Percentiles rank a stretch among this genome's conserved stretches.
phyloP scores from a whole-genome alignment of 768 basidiomycete genomes.

The Boletus huronensis region DNA sequence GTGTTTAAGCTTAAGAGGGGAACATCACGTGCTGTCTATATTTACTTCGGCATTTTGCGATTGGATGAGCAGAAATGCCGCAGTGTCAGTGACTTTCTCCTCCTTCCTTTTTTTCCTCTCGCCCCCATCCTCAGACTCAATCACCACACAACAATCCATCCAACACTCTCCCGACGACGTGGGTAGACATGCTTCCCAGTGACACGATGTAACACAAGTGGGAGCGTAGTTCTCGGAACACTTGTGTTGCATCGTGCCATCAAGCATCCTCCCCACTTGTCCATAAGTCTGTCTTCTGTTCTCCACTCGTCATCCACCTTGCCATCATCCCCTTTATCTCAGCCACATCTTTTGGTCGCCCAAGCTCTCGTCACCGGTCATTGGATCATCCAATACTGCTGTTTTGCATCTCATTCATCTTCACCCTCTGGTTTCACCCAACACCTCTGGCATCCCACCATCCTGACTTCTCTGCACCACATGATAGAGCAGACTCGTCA shows the following conservation, averaged over 20 bases:
- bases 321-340: too few relatives aligned
- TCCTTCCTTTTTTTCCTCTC: background rate
- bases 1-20: too few relatives aligned
- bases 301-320: background rate
- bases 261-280: background rate
- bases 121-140: background rate
- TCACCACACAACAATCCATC: background rate
- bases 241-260: slow-evolving; percentile 29
- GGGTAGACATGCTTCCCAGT: background rate
- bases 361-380: background rate
- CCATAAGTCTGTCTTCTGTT: background rate
- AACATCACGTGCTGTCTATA: slow-evolving; percentile 13
- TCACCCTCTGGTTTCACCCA: background rate
- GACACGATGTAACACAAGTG: slow-evolving; percentile 31
- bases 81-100: slow-evolving; percentile 16
- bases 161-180: background rate
- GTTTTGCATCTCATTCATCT: background rate
- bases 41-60: slow-evolving; percentile 28
- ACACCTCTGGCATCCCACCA: background rate
- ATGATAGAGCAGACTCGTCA: background rate
- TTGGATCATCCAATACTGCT: background rate
- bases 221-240: slow-evolving; percentile 49
- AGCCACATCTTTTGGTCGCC: background rate
- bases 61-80: slow-evolving; percentile 43
- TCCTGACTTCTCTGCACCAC: slow-evolving; percentile 4